A percentile compares a stretch with the other conserved stretches of the same genome.
phyloP scores from a whole-genome alignment of 2,329 filamentous ascomycete species.

The Alternaria metachromatica region DNA sequence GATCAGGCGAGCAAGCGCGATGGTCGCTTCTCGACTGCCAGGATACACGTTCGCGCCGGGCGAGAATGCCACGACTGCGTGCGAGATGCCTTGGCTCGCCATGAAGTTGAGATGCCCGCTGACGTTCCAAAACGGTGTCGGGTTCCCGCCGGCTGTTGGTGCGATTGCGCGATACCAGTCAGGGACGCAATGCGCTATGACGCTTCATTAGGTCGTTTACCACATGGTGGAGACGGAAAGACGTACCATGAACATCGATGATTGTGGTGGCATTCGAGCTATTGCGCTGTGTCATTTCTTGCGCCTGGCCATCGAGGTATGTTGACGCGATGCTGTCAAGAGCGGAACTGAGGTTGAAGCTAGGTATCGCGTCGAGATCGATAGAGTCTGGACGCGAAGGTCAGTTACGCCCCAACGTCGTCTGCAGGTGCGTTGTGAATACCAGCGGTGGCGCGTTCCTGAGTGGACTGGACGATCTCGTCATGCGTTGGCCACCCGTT shows the following conservation, averaged over 20 bases:
- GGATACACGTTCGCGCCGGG: conserved; percentile 11
- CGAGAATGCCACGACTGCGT: neutral
- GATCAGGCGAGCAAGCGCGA: conserved; percentile 10
- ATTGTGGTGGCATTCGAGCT: neutral
- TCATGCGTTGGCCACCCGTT: neutral
- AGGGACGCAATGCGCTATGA: conserved; percentile 11
- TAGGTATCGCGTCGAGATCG: neutral
- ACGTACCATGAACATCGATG: conserved; percentile 3
- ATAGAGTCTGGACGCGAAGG: neutral
- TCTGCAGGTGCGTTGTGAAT: neutral
- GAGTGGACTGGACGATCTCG: neutral
- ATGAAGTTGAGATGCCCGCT: conserved; percentile 7
- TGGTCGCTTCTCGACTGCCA: neutral
- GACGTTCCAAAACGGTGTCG: conserved; percentile 10
- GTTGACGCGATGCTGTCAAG: conserved; percentile 3
- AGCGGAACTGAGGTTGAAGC: neutral
- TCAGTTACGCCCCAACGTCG: neutral
- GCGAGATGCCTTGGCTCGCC: conserved; percentile 8
- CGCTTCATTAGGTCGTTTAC: neutral
- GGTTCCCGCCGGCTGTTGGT: conserved; percentile 6
- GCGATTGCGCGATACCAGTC: conserved; percentile 10
- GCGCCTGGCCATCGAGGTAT: neutral
- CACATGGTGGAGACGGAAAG: fast-evolving
- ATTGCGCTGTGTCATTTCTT: neutral
- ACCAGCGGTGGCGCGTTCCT: neutral